phyloP scores from a whole-genome alignment of 495 filamentous ascomycete species.

The Choiromyces venosus region DNA sequence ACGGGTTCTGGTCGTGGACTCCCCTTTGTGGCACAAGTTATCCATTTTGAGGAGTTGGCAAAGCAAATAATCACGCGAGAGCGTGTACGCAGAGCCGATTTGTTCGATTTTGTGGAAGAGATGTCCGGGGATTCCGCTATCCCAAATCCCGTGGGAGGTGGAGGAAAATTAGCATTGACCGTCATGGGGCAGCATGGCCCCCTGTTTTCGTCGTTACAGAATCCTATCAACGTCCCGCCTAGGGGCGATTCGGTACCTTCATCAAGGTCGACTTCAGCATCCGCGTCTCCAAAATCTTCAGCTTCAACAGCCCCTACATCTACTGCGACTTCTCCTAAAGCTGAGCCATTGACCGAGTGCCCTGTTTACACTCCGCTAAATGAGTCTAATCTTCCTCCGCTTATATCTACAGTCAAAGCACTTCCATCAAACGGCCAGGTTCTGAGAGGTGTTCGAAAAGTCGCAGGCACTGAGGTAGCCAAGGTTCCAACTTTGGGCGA shows the following conservation, averaged over 20 bases:
- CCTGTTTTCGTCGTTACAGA: conserved; percentile 40
- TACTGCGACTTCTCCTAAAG: conserved; percentile 23
- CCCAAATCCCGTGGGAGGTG: conserved; percentile 5
- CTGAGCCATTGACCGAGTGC: conserved; percentile 16
- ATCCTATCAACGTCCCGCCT: conserved; percentile 17
- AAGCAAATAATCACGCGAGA: conserved; percentile 31
- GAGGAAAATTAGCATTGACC: conserved; percentile 38
- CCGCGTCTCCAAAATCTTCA: conserved; percentile 16
- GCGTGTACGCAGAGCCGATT: conserved; percentile 26
- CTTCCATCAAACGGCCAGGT: conserved; percentile 14
- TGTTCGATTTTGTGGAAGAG: conserved; percentile 38
- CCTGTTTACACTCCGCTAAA: conserved; percentile 32
- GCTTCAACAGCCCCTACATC: conserved; percentile 39
- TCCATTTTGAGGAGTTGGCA: conserved; percentile 35
- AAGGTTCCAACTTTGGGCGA: conserved; percentile 56
- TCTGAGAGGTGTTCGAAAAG: conserved; percentile 11
- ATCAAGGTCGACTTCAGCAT: conserved; percentile 33
- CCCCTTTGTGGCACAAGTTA: conserved; percentile 25
- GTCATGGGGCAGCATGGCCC: conserved; percentile 39
- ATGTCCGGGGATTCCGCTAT: conserved; percentile 11
- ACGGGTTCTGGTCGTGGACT: conserved; percentile 3
- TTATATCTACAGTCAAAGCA: conserved; percentile 39
- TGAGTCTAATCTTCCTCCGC: conserved; percentile 30
- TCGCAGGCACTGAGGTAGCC: conserved; percentile 11
- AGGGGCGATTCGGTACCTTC: conserved; percentile 14